Base-by-base conservation (phyloP, 2,329 filamentous ascomycete genomes). In the Fusarium duplospermum region DNA sequence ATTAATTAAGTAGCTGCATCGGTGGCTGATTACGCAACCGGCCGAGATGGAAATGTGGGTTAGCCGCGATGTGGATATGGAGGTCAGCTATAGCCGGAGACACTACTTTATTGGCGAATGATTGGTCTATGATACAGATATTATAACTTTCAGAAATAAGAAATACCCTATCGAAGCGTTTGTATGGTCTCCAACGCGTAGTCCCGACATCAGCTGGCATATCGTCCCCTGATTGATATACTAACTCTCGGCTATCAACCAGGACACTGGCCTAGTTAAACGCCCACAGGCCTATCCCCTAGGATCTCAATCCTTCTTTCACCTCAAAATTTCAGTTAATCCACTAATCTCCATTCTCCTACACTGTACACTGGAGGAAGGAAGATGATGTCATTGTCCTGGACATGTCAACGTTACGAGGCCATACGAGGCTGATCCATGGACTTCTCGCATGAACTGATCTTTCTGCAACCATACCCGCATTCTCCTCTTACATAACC, bases 171-270 rank as follows among this genome's bases (percentile, higher is more conserved):
- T 47, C 18, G 22, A 47, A 22, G 2, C 6, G 16, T 47, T 27
- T 8, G 2, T 14, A 0, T 24, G 22, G 14, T 47, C 4, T 16
- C 20, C 14, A 24, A 47, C 2, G 7, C 14, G 5, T 45, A 8
- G 22, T 24, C 14, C 2, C 4, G 5, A 16, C 1, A 24, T 1
- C 4, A 20, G 6, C n/a, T 4, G 11, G 40, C 6, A 0, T 1
- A 42, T 20, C 13, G 14, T 8, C 6, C n/a, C 40, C 13, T 45
- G 40, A 2, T 5, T n/a, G 40, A 9, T 45, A 45, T 45, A 14
- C 13, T 22, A 13, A 42, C 40, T 42, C 1, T 42, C 11, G 10
- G 18, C n/a, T 42, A 22, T 6, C 3, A 13, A 11, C 11, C n/a
- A 42, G 20, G 40, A 45, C 40, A 14, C 20, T 45, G 40, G 11